These are phyloP conservation scores for Schoenoplectus tabernaemontani DNA, from an alignment of 202 grass and related monocot genomes.

Conservation along the genomic window DNA sequence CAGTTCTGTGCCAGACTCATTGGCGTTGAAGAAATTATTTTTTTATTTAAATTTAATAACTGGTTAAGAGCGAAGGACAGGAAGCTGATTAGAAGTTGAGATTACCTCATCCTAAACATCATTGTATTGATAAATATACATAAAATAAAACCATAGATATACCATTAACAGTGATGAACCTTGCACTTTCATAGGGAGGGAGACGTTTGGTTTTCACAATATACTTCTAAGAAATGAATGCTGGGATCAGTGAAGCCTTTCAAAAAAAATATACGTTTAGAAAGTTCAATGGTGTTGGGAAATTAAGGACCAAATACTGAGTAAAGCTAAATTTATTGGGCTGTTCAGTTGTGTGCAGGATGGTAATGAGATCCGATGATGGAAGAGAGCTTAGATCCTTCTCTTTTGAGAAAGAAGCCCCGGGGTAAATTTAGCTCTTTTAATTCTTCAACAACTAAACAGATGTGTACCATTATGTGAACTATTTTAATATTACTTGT, in stretches of 20 bases:
- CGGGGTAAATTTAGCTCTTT: conserved; percentile 41
- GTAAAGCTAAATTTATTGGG: conserved; percentile 43
- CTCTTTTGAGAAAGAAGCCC: conserved; percentile 74
- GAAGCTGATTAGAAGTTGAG: neutral
- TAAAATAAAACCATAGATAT: neutral
- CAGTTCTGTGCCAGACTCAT: too few species aligned
- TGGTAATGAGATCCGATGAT: conserved; percentile 70
- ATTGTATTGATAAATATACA: neutral
- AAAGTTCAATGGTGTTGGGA: neutral
- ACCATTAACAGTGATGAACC: neutral
- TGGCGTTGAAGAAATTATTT: too few species aligned
- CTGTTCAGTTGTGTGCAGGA: conserved; percentile 58
- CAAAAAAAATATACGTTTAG: neutral
- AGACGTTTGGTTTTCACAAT: neutral
- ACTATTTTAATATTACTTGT: neutral
- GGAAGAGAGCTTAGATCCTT: conserved; percentile 63
- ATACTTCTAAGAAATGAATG: neutral
- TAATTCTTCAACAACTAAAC: neutral
- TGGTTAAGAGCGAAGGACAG: neutral
- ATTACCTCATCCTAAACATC: neutral
- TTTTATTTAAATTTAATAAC: too few species aligned
- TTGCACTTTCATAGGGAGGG: neutral
- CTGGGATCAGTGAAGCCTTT: neutral
- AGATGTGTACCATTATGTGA: neutral
- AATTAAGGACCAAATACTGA: neutral